phyloP scores from a whole-genome alignment of 257 asterid species.

The Perilla frutescens region DNA sequence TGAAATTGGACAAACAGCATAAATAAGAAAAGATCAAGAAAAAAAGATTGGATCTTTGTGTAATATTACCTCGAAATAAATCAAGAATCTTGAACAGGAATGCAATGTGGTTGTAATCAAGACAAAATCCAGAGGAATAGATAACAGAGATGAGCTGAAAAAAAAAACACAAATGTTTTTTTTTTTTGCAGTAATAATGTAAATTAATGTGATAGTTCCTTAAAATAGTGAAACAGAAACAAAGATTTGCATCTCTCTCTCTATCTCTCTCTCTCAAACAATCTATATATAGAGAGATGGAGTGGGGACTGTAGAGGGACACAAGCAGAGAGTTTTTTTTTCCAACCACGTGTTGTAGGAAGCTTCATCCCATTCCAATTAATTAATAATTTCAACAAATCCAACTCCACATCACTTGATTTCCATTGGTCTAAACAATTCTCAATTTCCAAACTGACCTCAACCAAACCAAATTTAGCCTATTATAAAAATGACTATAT shows the following conservation, averaged over 20 bases:
- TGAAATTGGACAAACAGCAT: neutral
- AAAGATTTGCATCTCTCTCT: conserved; percentile 24
- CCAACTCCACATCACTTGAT: neutral
- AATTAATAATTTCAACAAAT: neutral
- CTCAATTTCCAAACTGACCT: too few species aligned
- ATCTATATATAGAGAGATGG: conserved; percentile 29
- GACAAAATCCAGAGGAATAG: neutral
- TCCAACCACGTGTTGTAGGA: conserved; percentile 46
- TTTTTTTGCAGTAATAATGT: neutral
- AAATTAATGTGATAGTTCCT: neutral
- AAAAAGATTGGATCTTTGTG: conserved; percentile 14
- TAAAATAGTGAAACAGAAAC: conserved; percentile 40
- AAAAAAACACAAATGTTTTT: neutral
- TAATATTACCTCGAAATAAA: conserved; percentile 32
- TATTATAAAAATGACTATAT: too few species aligned
- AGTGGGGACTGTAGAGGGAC: neutral
- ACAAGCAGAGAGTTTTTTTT: neutral
- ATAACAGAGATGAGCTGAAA: neutral
- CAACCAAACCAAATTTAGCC: too few species aligned
- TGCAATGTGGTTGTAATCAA: conserved; percentile 30
- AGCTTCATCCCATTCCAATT: conserved; percentile 28
- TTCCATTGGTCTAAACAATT: too few species aligned
- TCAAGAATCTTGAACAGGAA: conserved; percentile 28
- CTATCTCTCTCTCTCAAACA: conserved; percentile 22
- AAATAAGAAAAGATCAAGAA: neutral